Base-by-base conservation (phyloP, 305 asterid species). In the Andrographis paniculata region DNA sequence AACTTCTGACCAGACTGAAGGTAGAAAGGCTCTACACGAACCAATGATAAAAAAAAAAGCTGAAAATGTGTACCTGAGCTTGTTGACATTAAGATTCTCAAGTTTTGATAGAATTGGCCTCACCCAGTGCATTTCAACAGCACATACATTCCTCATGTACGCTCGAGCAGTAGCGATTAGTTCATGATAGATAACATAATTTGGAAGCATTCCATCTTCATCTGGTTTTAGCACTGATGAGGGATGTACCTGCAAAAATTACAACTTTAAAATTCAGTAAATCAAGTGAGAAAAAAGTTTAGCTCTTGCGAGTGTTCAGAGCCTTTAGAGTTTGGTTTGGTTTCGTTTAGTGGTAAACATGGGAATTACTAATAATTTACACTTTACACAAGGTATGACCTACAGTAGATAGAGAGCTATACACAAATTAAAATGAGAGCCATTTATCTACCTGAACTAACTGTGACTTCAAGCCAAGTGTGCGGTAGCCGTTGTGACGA, bases 401-500 rank as follows among this genome's bases (percentile, higher is more conserved):
- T 5, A n/a, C 21, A 15, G 18, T 43, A 17, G 0, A 3, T 2
- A 35, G n/a, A 13, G 16, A 14, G 4, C 6, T 1, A 35, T 11
- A 35, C 12, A 12, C 13, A 35, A 11, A 35, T 12, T 5, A 35
- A 33, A 35, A 35, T 13, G 16, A 10, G 17, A 2, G 13, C 22
- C 14, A 8, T 28, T 13, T 14, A 48, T 51, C 35, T 63, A 89
- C 99, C 94, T 91, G 96, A 61, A 84, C 95, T 52, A 91, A 72
- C 48, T 87, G 95, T 38, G 99, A 68, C 73, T 83, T 91, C 72
- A 83, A 76, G 72, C 99, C 95, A 52, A 83, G 65, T 41, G 96
- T 75, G 48, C 84, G 82, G 45, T 66, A 91, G 47, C 99, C 99
- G 50, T 92, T 92, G 55, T 92, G 99, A 37, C 80, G 96, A 41